These are phyloP conservation scores for Claviceps arundinis DNA, from an alignment of 2,329 filamentous ascomycete species.

Conservation along the genomic window DNA sequence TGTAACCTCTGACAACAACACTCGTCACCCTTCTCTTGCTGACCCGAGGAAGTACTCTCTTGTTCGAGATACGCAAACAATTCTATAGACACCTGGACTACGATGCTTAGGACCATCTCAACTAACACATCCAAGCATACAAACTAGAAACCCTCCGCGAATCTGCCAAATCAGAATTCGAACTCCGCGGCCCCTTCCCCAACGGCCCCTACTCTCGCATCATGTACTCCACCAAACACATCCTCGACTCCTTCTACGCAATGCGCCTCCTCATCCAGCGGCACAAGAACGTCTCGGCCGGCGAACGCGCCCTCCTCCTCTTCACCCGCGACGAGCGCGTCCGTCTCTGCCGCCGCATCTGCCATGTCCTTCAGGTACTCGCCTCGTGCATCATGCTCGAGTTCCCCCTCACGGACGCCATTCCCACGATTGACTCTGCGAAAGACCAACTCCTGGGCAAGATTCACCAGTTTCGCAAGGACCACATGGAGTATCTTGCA, in stretches of 20 bases:
- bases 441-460: conserved; percentile 75
- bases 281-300: conserved; percentile 59
- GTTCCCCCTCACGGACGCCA: conserved; percentile 78
- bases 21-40: too few species aligned
- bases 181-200: conserved; percentile 78
- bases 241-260: conserved; percentile 88
- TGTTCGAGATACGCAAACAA: too few species aligned
- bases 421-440: conserved; percentile 69
- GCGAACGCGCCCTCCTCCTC: conserved; percentile 67
- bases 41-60: too few species aligned
- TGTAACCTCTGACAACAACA: too few species aligned
- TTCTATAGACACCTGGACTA: too few species aligned
- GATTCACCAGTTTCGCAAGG: conserved; percentile 74
- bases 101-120: too few species aligned
- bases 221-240: conserved; percentile 64
- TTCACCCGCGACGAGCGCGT: conserved; percentile 69
- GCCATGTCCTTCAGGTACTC: conserved; percentile 74
- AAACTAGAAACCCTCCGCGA: conserved; percentile 61
- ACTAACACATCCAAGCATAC: conserved; percentile 26
- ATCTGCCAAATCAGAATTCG: conserved; percentile 73
- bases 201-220: conserved; percentile 59
- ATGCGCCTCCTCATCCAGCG: conserved; percentile 90
- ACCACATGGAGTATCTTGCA: conserved; percentile 30
- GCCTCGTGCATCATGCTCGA: conserved; percentile 89
- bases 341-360: conserved; percentile 76